Evolutionary conservation across 805 yeast species (phyloP).

Genomic region (Saccharomycopsis olivae): DNA sequence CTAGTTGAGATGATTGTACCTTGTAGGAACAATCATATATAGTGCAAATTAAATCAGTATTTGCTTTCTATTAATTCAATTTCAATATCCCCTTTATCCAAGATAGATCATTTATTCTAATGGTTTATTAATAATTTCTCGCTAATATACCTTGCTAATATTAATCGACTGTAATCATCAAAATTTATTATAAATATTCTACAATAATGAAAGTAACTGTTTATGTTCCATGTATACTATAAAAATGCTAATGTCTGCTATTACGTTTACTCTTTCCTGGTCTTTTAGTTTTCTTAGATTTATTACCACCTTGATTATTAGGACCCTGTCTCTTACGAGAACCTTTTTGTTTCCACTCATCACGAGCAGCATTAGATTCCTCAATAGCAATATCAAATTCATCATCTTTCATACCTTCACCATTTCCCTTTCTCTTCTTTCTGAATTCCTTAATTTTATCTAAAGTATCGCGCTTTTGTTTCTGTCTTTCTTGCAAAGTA

Average conservation of each 20-base stretch:
- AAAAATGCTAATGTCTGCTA: too few relatives aligned
- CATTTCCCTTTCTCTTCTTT: slow-evolving; percentile 53
- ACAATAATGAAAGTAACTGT: too few relatives aligned
- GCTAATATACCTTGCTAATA: too few relatives aligned
- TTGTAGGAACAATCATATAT: too few relatives aligned
- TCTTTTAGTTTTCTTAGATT: slow-evolving; percentile 13
- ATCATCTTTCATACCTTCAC: slow-evolving; percentile 42
- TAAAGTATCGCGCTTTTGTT: slow-evolving; percentile 82
- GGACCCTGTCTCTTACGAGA: slow-evolving; percentile 1
- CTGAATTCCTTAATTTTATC: slow-evolving; percentile 86
- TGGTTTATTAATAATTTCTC: too few relatives aligned
- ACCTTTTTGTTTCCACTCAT: slow-evolving; percentile 24
- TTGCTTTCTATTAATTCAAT: background rate
- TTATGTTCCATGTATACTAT: too few relatives aligned
- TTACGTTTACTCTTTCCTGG: slow-evolving; percentile 18
- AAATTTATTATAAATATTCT: too few relatives aligned
- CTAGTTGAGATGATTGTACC: too few relatives aligned
- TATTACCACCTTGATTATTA: background rate
- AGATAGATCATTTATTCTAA: too few relatives aligned
- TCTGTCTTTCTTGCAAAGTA: slow-evolving; percentile 85
- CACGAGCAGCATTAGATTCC: slow-evolving; percentile 64
- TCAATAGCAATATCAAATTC: slow-evolving; percentile 88
- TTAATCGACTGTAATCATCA: too few relatives aligned
- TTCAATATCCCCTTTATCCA: too few relatives aligned
- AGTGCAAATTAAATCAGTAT: too few relatives aligned